phyloP scores from a whole-genome alignment of 139 green algal species.

The Tetradesmus lagerheimii region DNA sequence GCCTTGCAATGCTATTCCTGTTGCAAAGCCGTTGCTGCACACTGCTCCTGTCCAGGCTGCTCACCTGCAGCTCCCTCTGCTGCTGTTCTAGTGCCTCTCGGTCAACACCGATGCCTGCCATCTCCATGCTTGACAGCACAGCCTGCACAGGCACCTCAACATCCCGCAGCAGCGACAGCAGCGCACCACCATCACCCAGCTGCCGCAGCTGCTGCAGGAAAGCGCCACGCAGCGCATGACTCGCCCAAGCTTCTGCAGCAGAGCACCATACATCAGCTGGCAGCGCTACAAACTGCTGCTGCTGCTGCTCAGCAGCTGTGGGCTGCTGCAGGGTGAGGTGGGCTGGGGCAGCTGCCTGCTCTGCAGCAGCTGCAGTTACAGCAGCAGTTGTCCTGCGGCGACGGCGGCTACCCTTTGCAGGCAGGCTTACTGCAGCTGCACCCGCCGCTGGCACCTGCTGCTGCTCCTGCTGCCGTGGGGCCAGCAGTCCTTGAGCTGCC shows the following conservation, averaged over 20 bases:
- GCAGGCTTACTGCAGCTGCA: neutral
- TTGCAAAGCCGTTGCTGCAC: too few species aligned
- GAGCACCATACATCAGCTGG: neutral
- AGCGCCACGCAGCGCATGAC: neutral
- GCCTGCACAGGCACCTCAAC: constrained; percentile 43
- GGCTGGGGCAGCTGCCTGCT: neutral
- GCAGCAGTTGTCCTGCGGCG: neutral
- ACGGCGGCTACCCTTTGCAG: neutral
- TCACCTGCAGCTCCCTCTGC: constrained; percentile 24
- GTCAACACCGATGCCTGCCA: neutral
- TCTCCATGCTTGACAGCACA: constrained; percentile 39
- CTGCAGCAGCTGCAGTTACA: neutral
- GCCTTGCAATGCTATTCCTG: too few species aligned
- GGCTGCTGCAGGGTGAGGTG: too few species aligned
- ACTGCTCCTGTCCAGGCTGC: too few species aligned
- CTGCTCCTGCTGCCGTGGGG: neutral
- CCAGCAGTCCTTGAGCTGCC: neutral
- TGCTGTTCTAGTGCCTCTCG: constrained; percentile 2
- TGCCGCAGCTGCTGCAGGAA: neutral
- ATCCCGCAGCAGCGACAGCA: constrained; percentile 2
- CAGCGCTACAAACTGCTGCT: neutral
- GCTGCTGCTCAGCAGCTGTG: neutral
- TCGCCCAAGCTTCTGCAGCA: constrained; percentile 3
- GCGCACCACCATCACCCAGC: constrained; percentile 9
- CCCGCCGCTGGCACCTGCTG: neutral